Evolutionary conservation across 441 rosid genomes (phyloP).

Genomic region (Isatis lusitanica): DNA sequence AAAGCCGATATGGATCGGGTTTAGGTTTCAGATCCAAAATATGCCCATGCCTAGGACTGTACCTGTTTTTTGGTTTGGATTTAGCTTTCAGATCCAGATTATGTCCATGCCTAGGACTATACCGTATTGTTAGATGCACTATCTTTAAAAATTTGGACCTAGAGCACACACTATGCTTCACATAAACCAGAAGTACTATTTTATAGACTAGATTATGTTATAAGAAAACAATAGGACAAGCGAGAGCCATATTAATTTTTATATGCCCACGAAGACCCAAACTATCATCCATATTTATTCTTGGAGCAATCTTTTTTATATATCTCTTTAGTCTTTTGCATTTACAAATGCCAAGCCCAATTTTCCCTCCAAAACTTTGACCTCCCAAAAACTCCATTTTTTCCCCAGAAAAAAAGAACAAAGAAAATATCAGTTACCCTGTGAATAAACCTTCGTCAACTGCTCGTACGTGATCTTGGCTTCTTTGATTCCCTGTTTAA

Average conservation of each 20-base stretch:
- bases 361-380: constrained; percentile 19
- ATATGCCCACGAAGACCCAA: neutral
- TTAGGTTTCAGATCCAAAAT: too few relatives aligned
- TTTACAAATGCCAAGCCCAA: constrained; percentile 35
- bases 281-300: neutral
- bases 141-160: too few relatives aligned
- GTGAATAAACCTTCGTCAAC: constrained; percentile 32
- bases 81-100: too few relatives aligned
- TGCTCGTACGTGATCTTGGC: constrained; percentile 46
- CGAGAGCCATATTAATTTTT: neutral
- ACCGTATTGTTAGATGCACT: too few relatives aligned
- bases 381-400: neutral
- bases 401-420: neutral
- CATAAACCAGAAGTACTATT: too few relatives aligned
- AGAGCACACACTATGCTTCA: too few relatives aligned
- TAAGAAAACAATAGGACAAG: neutral
- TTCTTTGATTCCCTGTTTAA: constrained; percentile 42
- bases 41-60: too few relatives aligned
- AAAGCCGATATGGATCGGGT: too few relatives aligned
- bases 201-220: too few relatives aligned
- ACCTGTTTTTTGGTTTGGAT: too few relatives aligned
- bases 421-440: constrained; percentile 2
- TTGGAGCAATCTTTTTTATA: constrained; percentile 12
- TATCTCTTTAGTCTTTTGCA: constrained; percentile 30
- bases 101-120: too few relatives aligned